A percentile compares a stretch with the other conserved stretches of the same genome.
Evolutionary conservation across 441 rosid genomes (phyloP).

Genomic region (Populus trichocarpa): DNA sequence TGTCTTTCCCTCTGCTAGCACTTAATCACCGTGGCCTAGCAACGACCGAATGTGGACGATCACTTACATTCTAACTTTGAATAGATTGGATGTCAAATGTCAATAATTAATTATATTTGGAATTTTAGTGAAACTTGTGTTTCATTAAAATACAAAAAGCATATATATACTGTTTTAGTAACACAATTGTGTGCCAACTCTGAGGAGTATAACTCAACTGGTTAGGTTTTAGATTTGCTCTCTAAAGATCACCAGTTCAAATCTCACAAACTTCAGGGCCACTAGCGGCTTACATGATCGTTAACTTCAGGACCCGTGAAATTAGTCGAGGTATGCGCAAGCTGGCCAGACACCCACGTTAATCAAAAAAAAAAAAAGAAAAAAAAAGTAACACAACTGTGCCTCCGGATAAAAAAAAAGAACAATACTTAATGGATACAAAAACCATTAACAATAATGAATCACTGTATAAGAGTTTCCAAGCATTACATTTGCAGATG

Average conservation of each 20-base stretch:
- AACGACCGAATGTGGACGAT: background rate
- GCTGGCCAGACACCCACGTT: accelerated
- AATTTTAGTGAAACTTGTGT: background rate
- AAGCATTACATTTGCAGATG: background rate
- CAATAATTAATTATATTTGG: background rate
- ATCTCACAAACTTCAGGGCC: too few species aligned
- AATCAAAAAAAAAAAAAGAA: too few species aligned
- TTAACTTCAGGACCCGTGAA: too few species aligned
- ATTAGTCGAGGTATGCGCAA: too few species aligned
- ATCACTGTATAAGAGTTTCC: background rate
- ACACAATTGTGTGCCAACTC: background rate
- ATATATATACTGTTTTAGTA: background rate
- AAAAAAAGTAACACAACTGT: background rate
- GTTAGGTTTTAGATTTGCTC: too few species aligned
- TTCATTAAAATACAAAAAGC: background rate
- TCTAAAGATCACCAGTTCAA: too few species aligned
- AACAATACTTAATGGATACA: background rate
- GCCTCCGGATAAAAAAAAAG: background rate
- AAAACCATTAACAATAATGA: background rate
- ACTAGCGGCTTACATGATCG: accelerated
- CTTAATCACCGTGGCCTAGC: background rate
- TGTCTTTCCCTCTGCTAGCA: background rate
- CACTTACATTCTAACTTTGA: background rate
- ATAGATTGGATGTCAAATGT: background rate
- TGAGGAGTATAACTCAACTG: too few species aligned